phyloP scores from a whole-genome alignment of 1,139 yeast species.

The Arxiozyma heterogenica region DNA sequence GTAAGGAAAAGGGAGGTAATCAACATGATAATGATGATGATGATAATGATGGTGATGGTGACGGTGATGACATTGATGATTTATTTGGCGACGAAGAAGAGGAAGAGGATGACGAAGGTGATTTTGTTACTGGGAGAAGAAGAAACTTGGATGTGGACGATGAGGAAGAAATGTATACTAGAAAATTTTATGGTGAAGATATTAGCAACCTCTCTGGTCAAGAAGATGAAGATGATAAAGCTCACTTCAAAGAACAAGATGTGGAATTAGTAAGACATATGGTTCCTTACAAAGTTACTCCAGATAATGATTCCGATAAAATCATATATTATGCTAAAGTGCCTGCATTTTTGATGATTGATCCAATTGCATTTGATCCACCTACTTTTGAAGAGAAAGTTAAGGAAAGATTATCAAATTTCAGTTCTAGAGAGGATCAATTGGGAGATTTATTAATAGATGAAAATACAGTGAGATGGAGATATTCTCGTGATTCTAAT shows the following conservation, averaged over 20 bases:
- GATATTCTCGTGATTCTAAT: slow-evolving; percentile 59
- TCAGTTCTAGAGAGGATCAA: slow-evolving; percentile 35
- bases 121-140: slow-evolving; percentile 9
- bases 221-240: slow-evolving; percentile 31
- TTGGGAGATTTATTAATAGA: slow-evolving; percentile 49
- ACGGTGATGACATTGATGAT: slow-evolving; percentile 30
- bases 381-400: slow-evolving; percentile 44
- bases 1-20: background rate
- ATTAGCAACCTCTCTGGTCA: slow-evolving; percentile 31
- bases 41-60: slow-evolving; percentile 1
- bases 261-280: slow-evolving; percentile 64
- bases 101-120: slow-evolving; percentile 21
- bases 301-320: slow-evolving; percentile 20
- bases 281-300: slow-evolving; percentile 40
- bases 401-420: slow-evolving; percentile 31
- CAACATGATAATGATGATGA: background rate
- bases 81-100: slow-evolving; percentile 41
- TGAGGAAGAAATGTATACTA: slow-evolving; percentile 29
- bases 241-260: slow-evolving; percentile 43
- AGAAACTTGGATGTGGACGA: slow-evolving; percentile 26
- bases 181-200: slow-evolving; percentile 31
- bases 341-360: slow-evolving; percentile 75
- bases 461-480: slow-evolving; percentile 87
- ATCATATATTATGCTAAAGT: slow-evolving; percentile 54
- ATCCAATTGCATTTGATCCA: slow-evolving; percentile 83